phyloP scores from a whole-genome alignment of 192 early-diverging fungal species.

The Podila epicladia region DNA sequence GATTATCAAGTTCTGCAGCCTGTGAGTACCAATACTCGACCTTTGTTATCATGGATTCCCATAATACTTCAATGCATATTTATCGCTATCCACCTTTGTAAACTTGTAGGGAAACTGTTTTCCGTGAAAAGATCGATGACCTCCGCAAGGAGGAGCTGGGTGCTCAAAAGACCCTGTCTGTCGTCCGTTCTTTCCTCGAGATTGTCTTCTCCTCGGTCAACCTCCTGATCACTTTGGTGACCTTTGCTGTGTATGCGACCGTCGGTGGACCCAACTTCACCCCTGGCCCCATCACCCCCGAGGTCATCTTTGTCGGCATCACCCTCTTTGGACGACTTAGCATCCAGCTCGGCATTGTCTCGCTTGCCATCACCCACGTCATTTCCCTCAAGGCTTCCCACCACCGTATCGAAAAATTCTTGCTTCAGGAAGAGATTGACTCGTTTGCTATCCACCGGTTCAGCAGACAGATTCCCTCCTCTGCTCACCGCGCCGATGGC shows the following conservation, averaged over 20 bases:
- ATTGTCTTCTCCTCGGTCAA: constrained; percentile 37
- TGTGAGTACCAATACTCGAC: constrained; percentile 3
- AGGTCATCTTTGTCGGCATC: constrained; percentile 71
- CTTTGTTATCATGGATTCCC: background rate
- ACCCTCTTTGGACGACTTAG: constrained; percentile 70
- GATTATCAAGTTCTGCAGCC: constrained; percentile 35
- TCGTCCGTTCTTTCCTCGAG: constrained; percentile 10
- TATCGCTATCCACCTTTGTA: background rate
- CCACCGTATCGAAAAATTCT: constrained; percentile 56
- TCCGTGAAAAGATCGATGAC: constrained; percentile 16
- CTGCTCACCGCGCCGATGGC: background rate
- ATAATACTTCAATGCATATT: background rate
- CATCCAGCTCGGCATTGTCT: constrained; percentile 59
- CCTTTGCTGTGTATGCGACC: constrained; percentile 30
- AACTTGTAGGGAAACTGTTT: constrained; percentile 28
- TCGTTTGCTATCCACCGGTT: background rate
- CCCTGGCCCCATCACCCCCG: constrained; percentile 29
- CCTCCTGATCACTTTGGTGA: constrained; percentile 26
- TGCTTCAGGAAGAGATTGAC: constrained; percentile 47
- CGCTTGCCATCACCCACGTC: constrained; percentile 65
- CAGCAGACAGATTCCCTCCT: background rate
- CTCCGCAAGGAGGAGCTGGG: constrained; percentile 16
- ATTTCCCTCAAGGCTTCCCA: constrained; percentile 64
- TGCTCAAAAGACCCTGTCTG: constrained; percentile 19
- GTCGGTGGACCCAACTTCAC: constrained; percentile 34